Evolutionary conservation across 192 early-diverging fungal genomes (phyloP).

Genomic region (Phycomyces blakesleeanus): DNA sequence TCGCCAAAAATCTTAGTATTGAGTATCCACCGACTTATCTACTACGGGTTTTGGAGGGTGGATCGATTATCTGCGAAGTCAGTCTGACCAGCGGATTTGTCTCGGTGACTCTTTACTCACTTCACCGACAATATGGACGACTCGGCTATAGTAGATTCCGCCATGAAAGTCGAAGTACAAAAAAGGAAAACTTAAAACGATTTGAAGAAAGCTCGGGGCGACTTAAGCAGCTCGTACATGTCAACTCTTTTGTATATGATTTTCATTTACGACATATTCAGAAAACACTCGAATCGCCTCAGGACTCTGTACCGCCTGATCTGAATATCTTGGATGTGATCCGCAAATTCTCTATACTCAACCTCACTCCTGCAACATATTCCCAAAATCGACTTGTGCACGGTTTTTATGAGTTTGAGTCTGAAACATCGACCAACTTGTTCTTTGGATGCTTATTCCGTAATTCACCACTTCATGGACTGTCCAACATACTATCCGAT

Average conservation of each 20-base stretch:
- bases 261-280: slow-evolving; percentile 52
- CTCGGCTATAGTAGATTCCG: slow-evolving; percentile 16
- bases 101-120: slow-evolving; percentile 51
- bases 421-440: slow-evolving; percentile 2
- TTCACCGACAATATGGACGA: slow-evolving; percentile 46
- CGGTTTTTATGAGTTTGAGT: slow-evolving; percentile 34
- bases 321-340: slow-evolving; percentile 45
- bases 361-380: slow-evolving; percentile 40
- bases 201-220: slow-evolving; percentile 50
- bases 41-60: slow-evolving; percentile 50
- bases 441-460: slow-evolving; percentile 16
- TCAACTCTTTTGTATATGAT: slow-evolving; percentile 60
- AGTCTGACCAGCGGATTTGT: slow-evolving; percentile 51
- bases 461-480: slow-evolving; percentile 17
- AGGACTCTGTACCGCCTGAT: slow-evolving; percentile 22
- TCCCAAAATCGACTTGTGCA: slow-evolving; percentile 47
- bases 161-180: slow-evolving; percentile 7
- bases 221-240: slow-evolving; percentile 52
- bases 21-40: slow-evolving; percentile 46
- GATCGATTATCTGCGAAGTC: slow-evolving; percentile 58
- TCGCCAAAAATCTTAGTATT: slow-evolving; percentile 31
- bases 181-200: slow-evolving; percentile 38
- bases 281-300: slow-evolving; percentile 29
- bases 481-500: slow-evolving; percentile 3
- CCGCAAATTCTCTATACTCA: slow-evolving; percentile 36